Evolutionary conservation across 2,329 filamentous ascomycete species (phyloP), one percentile per base, ranked within the genome.

Genomic region (Microsporum audouinii): DNA sequence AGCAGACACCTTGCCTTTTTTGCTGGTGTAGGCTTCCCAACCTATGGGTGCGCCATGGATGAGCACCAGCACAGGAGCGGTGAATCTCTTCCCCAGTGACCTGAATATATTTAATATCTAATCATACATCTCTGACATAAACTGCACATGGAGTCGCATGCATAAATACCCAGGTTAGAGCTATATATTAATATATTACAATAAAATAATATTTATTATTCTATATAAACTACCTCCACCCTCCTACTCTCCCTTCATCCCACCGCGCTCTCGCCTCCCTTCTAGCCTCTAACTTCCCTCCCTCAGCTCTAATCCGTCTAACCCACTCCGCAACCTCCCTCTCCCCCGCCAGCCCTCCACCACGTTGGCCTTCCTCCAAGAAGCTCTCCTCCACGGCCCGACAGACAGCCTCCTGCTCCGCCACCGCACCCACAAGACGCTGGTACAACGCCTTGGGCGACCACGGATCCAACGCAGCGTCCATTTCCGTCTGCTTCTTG

Each of bases 171-270:
- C 51, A 17, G 31, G 5, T 55, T 23, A 14, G n/a, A 2, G 51
- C 31, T 4, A 55, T 55, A 7, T 55, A 55, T 55, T 12, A 39
- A 51, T 31, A 58, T n/a, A 53, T 43, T 60, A 43, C 17, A 57
- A 55, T 10, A 60, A 41, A 23, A 10, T 14, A 14, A 59, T 57
- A 56, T 56, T 34, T 3, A 38, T 14, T 31, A 31, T 14, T n/a
- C 23, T 34, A 38, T 56, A 33, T 47, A 7, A 17, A 7, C 56
- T 78, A 92, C 69, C 92, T 83, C 94, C 94, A 97, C 0, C 94
- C 94, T 8, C 92, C 92, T 38, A 97, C 92, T 66, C 92, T 81
- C 29, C 92, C 91, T 75, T 97, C 92, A 72, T 97, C 94, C 94
- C 94, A 97, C 68, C 94, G 82, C 69, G 91, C 88, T 74, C 91